phyloP scores from a whole-genome alignment of 352 stramenopile genomes.

The Phytophthora foliorum region DNA sequence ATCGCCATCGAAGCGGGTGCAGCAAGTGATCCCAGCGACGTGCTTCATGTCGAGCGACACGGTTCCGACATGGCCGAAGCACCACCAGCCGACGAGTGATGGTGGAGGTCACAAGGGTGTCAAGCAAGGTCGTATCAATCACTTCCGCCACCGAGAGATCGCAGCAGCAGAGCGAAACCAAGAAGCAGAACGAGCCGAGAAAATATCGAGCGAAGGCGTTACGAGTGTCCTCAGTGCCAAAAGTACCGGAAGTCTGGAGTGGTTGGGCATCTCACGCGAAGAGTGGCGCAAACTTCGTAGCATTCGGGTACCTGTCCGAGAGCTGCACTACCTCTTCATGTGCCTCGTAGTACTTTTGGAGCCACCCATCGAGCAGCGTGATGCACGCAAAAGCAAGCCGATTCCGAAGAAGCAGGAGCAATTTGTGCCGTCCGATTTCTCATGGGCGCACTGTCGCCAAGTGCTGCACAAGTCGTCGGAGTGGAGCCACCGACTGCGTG shows the following conservation, averaged over 20 bases:
- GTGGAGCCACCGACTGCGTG: slow-evolving; percentile 55
- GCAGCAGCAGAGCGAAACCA: slow-evolving; percentile 34
- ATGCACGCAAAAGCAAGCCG: slow-evolving; percentile 42
- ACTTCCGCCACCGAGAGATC: slow-evolving; percentile 61
- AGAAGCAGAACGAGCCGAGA: slow-evolving; percentile 27
- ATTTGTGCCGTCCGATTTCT: slow-evolving; percentile 68
- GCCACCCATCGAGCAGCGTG: slow-evolving; percentile 50
- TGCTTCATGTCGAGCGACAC: slow-evolving; percentile 69
- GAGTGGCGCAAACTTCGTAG: slow-evolving; percentile 72
- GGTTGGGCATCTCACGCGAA: slow-evolving; percentile 72
- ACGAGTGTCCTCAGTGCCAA: slow-evolving; percentile 27
- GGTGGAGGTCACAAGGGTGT: slow-evolving; percentile 56
- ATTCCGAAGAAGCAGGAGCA: slow-evolving; percentile 58
- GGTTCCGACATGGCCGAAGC: slow-evolving; percentile 65
- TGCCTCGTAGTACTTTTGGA: slow-evolving; percentile 78
- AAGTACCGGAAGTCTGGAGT: slow-evolving; percentile 56
- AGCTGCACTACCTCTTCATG: slow-evolving; percentile 86
- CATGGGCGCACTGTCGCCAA: slow-evolving; percentile 67
- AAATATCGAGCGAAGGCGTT: slow-evolving; percentile 18
- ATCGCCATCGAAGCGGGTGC: slow-evolving; percentile 14
- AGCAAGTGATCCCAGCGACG: slow-evolving; percentile 42
- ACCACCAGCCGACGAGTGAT: slow-evolving; percentile 66
- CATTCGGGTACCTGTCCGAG: slow-evolving; percentile 71
- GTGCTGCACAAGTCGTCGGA: slow-evolving; percentile 60
- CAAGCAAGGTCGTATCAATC: slow-evolving; percentile 74